Evolutionary conservation across 23 red algal genomes (phyloP).

Genomic region (Gracilariopsis chorda): DNA sequence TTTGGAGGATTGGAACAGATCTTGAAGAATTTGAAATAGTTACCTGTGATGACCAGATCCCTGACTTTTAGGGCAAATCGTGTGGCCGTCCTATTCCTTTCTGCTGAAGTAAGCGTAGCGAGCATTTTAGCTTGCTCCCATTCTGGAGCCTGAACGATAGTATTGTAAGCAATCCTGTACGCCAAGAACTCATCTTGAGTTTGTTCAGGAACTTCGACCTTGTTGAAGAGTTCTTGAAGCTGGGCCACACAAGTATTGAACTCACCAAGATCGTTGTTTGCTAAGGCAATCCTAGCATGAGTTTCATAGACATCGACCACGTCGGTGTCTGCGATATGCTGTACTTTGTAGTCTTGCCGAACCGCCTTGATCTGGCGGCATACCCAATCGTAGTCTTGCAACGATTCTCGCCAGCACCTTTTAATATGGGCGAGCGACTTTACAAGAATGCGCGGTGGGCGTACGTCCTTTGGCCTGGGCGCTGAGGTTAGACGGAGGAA

Average conservation of each 20-base stretch:
- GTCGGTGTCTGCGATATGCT: conserved; percentile 58
- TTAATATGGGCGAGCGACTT: conserved; percentile 61
- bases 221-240: conserved; percentile 61
- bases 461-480: conserved; percentile 47
- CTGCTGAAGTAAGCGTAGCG: background rate
- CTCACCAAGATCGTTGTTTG: conserved; percentile 75
- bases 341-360: conserved; percentile 81
- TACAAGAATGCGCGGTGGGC: conserved; percentile 61
- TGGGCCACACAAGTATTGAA: conserved; percentile 82
- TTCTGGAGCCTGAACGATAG: conserved; percentile 25
- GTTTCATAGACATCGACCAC: conserved; percentile 71
- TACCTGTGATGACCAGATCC: conserved; percentile 42
- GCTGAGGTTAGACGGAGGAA: conserved; percentile 75
- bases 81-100: conserved; percentile 24
- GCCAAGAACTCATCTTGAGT: conserved; percentile 48
- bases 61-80: conserved; percentile 38
- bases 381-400: conserved; percentile 71
- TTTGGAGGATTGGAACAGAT: conserved; percentile 34
- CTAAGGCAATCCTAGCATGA: conserved; percentile 79
- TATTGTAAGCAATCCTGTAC: conserved; percentile 62
- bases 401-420: background rate
- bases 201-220: background rate
- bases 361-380: conserved; percentile 85
- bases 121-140: conserved; percentile 57
- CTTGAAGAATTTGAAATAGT: conserved; percentile 51